Evolutionary conservation across 2,329 filamentous ascomycete species (phyloP).

Genomic region (Cordyceps fumosorosea): DNA sequence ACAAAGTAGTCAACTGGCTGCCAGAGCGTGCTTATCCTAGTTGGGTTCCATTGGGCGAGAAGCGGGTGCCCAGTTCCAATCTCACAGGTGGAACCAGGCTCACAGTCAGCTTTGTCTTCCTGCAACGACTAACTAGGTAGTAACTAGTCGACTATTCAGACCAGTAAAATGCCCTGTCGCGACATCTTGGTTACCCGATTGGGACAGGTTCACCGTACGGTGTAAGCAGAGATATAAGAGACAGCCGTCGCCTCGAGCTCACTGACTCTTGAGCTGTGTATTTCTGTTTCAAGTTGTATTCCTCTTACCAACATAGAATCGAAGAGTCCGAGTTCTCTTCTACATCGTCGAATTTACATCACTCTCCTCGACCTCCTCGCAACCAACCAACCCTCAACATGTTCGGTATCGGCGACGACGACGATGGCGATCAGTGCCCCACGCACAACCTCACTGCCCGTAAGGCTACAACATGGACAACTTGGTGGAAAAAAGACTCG

Average conservation of each 20-base stretch:
- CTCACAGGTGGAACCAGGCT: conserved; percentile 4
- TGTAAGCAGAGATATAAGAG: conserved; percentile 7
- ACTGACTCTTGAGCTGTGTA: background rate
- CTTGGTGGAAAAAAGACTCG: background rate
- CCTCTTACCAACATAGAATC: background rate
- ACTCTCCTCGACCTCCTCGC: too few species aligned
- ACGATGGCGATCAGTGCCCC: conserved; percentile 7
- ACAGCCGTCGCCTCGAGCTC: background rate
- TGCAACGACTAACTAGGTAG: too few species aligned
- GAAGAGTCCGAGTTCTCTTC: background rate
- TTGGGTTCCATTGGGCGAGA: background rate
- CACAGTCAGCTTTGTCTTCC: background rate
- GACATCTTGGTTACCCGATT: conserved; percentile 9
- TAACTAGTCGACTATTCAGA: too few species aligned
- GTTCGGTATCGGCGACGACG: conserved; percentile 11
- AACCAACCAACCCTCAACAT: background rate
- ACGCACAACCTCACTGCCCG: conserved; percentile 10
- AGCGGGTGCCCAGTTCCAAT: background rate
- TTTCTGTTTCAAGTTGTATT: background rate
- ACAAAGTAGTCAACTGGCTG: background rate
- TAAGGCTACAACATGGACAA: background rate
- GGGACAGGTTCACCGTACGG: background rate
- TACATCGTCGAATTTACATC: background rate
- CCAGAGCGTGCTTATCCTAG: background rate
- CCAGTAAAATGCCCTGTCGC: background rate